Percentiles rank a stretch among this genome's conserved stretches.
These are phyloP conservation scores for Epichloe hybrida DNA, from an alignment of 2,329 filamentous ascomycete species.

Conservation along the genomic window DNA sequence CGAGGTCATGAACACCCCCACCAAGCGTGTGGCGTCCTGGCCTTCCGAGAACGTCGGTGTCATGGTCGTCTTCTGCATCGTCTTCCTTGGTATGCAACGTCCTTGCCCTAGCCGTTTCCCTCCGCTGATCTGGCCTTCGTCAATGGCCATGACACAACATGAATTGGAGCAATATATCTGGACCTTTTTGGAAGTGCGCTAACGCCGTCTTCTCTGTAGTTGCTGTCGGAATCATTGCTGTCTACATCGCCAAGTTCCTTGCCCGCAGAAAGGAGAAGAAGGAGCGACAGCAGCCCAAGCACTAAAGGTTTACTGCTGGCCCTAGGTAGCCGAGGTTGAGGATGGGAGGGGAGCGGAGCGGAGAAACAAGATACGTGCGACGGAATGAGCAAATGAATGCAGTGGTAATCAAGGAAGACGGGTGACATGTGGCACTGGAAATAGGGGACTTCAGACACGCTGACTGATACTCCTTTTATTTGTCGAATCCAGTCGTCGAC, in stretches of 20 bases:
- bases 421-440: background rate
- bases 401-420: background rate
- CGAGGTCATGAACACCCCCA: constrained; percentile 18
- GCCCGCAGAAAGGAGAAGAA: constrained; percentile 15
- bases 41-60: constrained; percentile 24
- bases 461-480: background rate
- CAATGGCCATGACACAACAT: background rate
- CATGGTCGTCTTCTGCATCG: constrained; percentile 30
- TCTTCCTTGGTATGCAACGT: constrained; percentile 23
- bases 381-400: background rate
- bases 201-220: constrained; percentile 14
- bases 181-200: background rate
- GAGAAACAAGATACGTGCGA: background rate
- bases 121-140: background rate
- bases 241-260: constrained; percentile 20
- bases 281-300: constrained; percentile 16
- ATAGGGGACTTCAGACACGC: background rate
- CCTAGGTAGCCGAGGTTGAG: background rate
- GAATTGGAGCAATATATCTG: background rate
- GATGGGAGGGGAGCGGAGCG: background rate
- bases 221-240: constrained; percentile 16
- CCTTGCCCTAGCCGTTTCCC: background rate
- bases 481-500: background rate
- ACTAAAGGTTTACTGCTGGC: constrained; percentile 7
- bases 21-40: constrained; percentile 29